Evolutionary conservation across 2,329 filamentous ascomycete species (phyloP), one percentile per base, ranked within the genome.

Genomic region (Pezicula neosporulosa): DNA sequence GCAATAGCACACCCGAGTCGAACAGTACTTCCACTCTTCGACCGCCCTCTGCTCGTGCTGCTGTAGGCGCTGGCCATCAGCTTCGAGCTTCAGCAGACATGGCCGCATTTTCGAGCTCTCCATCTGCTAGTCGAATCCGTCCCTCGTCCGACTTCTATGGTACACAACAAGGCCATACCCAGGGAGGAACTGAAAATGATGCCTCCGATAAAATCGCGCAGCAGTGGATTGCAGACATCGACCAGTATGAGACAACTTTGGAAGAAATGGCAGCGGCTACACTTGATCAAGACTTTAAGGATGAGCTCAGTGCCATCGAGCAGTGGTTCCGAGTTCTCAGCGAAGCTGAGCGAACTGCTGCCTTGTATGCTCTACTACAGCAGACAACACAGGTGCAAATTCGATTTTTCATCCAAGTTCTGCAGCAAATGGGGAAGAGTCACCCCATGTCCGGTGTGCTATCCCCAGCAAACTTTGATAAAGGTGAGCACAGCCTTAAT

Each of bases 371-470:
- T 55, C 77, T 99, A 62, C 79, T 99, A 54, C 94, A 99, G 76
- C 94, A 99, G 78, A 97, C 94, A 6, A 99, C 94, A 4, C 94
- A 97, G 73, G 93, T 99, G 55, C 94, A 99, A 75, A 96, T 97
- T 67, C 86, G 94, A 50, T 99, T 99, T 78, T 99, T 99, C 73
- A 97, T 97, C 61, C 93, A 97, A 72, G 91, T 99, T 44, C 77
- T 99, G 62, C 92, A 97, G 76, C 94, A 99, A 71, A 99, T 97
- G 94, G 92, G 92, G 58, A 96, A 97, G 75, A 96, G 86, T 65
- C 92, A 97, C 70, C 94, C 94, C 27, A 95, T 97, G 89, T 96
- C 93, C 35, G 90, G 93, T 48, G 87, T 99, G 36, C 73, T 99
- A 48, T 97, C 94, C 27, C 94, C 94, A 28, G 88, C 94, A 50